Evolutionary conservation across 1,284 basidiomycete genomes (phyloP).

Genomic region (Thecaphora frezii): DNA sequence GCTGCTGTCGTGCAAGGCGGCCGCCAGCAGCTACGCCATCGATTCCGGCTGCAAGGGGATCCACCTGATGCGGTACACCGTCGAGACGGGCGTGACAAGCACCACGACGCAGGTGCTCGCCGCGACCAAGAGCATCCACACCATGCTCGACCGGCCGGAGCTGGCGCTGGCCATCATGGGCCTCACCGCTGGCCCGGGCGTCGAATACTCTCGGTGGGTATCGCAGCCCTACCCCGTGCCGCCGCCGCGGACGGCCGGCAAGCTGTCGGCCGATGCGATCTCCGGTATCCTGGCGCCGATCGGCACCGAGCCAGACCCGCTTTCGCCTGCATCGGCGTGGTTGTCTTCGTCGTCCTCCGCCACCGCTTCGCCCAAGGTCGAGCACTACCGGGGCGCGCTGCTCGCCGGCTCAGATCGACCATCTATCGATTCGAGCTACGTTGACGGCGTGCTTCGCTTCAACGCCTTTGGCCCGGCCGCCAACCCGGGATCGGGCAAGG

Average conservation of each 20-base stretch:
- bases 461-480: conserved; percentile 57
- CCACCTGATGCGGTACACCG: conserved; percentile 41
- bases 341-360: not conserved
- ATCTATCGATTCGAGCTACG: conserved; percentile 44
- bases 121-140: conserved; percentile 51
- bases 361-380: not conserved
- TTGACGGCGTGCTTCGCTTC: conserved; percentile 56
- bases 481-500: conserved; percentile 29
- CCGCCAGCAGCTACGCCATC: conserved; percentile 43
- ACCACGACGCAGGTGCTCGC: conserved; percentile 57
- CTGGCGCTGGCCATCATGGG: conserved; percentile 48
- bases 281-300: not conserved
- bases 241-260: conserved; percentile 3
- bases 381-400: conserved; percentile 7
- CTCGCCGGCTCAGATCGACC: conserved; percentile 10
- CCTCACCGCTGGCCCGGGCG: conserved; percentile 51
- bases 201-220: conserved; percentile 36
- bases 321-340: too few species aligned
- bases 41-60: conserved; percentile 39
- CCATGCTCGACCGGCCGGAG: conserved; percentile 49
- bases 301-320: too few species aligned
- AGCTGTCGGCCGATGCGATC: not conserved
- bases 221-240: conserved; percentile 39
- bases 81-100: conserved; percentile 48
- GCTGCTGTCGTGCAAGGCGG: conserved; percentile 47